Evolutionary conservation across 768 basidiomycete species (phyloP), one percentile per base, ranked within the genome.

Genomic region (Pleurotus ostreatus): DNA sequence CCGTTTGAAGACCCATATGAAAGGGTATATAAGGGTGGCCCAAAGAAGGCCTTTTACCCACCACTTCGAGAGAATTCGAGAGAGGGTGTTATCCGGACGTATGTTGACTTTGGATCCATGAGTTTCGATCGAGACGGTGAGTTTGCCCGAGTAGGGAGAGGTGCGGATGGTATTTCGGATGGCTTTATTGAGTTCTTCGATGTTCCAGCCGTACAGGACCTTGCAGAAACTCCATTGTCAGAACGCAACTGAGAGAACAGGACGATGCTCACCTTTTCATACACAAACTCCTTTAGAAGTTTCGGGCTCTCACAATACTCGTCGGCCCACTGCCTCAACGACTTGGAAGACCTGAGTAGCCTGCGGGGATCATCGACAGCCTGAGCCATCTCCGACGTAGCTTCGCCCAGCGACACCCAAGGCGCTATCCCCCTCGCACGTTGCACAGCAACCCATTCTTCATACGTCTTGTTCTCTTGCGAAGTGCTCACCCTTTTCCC

Each of bases 1-100:
- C 3, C 84, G 81, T 66, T 84, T 83, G 69, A 82, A 91, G 3
- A 93, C 69, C 90, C 89, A 93, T 59, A 93, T 78, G 67, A 91
- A 84, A 0, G 90, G 91, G 64, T 83, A 93, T 57, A 94, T 76
- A 57, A 92, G 68, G 11, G 85, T 75, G 56, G 92, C 72, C 62
- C 85, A 83, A 18, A 85, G 76, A 11, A 93, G 65, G 61, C 88
- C 76, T 61, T 83, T 85, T 63, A 92, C 69, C 83, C 86, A 92
- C 59, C 76, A 78, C 61, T 84, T 85, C 23, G 85, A 86, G 41
- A 92, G 79, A 60, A 80, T 77, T 46, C 86, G 77, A 4, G 89
- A 84, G 57, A 93, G 73, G 45, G 61, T 62, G 67, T 85, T 89
- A 60, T 85, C 72, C 0, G 92, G 84, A 16, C 88, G 80, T 55